phyloP scores from a whole-genome alignment of 257 asterid species.

The Apocynum venetum region DNA sequence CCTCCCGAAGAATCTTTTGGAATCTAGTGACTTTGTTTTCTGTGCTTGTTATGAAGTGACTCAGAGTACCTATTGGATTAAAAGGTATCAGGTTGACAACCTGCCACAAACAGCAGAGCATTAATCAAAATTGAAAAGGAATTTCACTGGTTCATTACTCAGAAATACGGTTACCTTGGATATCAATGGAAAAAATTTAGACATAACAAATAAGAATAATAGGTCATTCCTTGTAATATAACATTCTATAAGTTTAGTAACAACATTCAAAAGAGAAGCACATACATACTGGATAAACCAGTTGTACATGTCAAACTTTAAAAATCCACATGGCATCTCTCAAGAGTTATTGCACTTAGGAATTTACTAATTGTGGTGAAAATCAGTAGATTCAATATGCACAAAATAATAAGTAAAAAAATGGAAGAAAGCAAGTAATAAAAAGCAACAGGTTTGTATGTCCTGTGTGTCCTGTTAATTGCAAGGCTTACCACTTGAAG shows the following conservation, averaged over 20 bases:
- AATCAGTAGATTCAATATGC: neutral
- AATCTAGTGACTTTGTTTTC: conserved; percentile 59
- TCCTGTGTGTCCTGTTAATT: neutral
- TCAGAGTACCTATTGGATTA: conserved; percentile 83
- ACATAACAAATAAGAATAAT: neutral
- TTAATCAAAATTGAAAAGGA: conserved; percentile 12
- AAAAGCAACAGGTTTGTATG: neutral
- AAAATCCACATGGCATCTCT: neutral
- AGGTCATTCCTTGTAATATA: neutral
- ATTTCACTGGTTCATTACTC: neutral
- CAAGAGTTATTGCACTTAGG: neutral
- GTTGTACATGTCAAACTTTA: neutral
- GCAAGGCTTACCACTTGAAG: conserved; percentile 60
- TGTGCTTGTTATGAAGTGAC: conserved; percentile 53
- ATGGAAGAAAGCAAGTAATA: neutral
- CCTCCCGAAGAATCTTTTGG: conserved; percentile 76
- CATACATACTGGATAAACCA: neutral
- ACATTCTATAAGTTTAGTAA: neutral
- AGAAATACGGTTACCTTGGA: neutral
- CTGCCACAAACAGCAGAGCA: conserved; percentile 34
- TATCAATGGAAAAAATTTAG: neutral
- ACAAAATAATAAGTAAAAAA: neutral
- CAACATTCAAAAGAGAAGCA: neutral
- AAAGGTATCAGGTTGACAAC: conserved; percentile 95
- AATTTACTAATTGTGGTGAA: neutral